Conservation (phyloP, 2,329 filamentous ascomycete species). For the Rosellinia necatrix region DNA sequence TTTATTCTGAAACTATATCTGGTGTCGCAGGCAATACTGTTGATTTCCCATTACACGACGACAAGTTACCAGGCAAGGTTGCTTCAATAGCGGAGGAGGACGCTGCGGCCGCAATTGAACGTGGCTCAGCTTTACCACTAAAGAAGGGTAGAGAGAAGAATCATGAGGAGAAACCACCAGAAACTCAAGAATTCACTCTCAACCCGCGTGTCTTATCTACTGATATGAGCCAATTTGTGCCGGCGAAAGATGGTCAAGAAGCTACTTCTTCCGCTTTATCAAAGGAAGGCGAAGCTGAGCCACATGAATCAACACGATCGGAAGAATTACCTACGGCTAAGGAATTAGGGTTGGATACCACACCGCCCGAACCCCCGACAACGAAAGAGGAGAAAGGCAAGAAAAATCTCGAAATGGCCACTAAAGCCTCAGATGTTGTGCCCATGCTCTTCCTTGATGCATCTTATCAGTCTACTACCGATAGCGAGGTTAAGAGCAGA, state of each 20-base stretch:
- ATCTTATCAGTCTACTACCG: background rate
- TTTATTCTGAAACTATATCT: background rate
- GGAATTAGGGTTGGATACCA: slow-evolving; percentile 12
- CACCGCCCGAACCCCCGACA: slow-evolving; percentile 11
- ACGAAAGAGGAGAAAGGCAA: slow-evolving; percentile 41
- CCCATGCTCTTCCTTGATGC: background rate
- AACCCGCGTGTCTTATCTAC: slow-evolving; percentile 15
- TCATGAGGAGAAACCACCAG: slow-evolving; percentile 30
- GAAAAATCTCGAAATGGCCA: slow-evolving; percentile 37
- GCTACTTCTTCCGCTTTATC: background rate
- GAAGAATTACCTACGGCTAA: slow-evolving; percentile 3
- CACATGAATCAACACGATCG: slow-evolving; percentile 5
- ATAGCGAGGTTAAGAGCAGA: background rate
- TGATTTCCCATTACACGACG: background rate
- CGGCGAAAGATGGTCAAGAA: background rate
- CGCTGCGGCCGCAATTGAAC: slow-evolving; percentile 9
- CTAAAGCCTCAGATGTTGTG: slow-evolving; percentile 22
- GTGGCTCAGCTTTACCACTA: slow-evolving; percentile 27
- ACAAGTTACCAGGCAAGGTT: background rate
- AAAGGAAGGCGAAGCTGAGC: background rate
- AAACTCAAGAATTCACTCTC: slow-evolving; percentile 25
- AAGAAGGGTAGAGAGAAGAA: slow-evolving; percentile 42
- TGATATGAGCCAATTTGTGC: background rate
- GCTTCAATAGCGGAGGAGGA: background rate
- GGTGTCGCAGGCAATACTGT: background rate